Conservation (phyloP, 2,329 filamentous ascomycete species). For the Diaporthe caulivora region DNA sequence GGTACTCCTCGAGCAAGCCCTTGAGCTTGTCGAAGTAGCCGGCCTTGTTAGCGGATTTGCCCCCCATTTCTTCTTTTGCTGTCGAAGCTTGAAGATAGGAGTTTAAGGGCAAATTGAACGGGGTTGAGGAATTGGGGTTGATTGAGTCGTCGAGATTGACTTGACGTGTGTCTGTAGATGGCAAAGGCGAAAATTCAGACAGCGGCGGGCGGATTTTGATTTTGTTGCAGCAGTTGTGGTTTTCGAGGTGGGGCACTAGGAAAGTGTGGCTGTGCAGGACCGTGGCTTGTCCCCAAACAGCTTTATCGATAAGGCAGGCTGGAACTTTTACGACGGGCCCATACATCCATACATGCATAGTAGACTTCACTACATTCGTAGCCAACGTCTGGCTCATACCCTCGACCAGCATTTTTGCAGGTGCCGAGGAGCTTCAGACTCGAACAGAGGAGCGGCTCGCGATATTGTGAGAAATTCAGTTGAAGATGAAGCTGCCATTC, state of each 20-base stretch:
- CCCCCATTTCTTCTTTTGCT: slow-evolving; percentile 96
- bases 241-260: slow-evolving; percentile 29
- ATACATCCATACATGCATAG: too few relatives aligned
- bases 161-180: slow-evolving; percentile 35
- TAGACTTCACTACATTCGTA: not conserved
- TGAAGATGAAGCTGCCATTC: slow-evolving; percentile 69
- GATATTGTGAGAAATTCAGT: not conserved
- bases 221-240: slow-evolving; percentile 34
- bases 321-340: slow-evolving; percentile 5
- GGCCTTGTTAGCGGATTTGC: slow-evolving; percentile 94
- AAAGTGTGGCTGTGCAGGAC: slow-evolving; percentile 17
- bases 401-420: not conserved
- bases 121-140: slow-evolving; percentile 20
- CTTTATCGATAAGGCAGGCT: slow-evolving; percentile 28
- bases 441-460: not conserved
- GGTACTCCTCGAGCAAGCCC: slow-evolving; percentile 94
- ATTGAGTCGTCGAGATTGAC: slow-evolving; percentile 41
- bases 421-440: not conserved
- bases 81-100: slow-evolving; percentile 83
- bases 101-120: slow-evolving; percentile 85
- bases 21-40: slow-evolving; percentile 99
- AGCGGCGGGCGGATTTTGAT: slow-evolving; percentile 17
- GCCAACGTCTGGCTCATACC: not conserved
- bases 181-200: slow-evolving; percentile 1
- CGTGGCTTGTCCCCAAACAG: slow-evolving; percentile 1